These are phyloP conservation scores for Malus hybrid DNA, from an alignment of 331 rosid genomes.

Conservation along the genomic window DNA sequence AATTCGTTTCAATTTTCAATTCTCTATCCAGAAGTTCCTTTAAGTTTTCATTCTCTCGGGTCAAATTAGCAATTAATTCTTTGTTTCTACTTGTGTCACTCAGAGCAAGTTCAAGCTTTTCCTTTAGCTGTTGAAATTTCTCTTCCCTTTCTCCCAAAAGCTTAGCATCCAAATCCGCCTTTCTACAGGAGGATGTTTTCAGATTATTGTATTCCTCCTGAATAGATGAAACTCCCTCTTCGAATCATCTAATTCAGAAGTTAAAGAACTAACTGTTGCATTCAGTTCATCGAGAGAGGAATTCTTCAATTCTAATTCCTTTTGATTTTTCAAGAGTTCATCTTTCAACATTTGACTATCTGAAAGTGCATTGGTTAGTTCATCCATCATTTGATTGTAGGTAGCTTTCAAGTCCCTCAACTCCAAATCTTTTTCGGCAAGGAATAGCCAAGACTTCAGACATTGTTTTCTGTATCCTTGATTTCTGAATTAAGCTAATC, in stretches of 20 bases:
- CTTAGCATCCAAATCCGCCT: constrained; percentile 53
- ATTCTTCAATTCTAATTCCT: constrained; percentile 47
- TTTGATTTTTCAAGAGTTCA: constrained; percentile 38
- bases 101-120: constrained; percentile 38
- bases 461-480: constrained; percentile 38
- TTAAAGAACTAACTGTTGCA: constrained; percentile 37
- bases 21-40: constrained; percentile 40
- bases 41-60: constrained; percentile 44
- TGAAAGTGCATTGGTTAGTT: constrained; percentile 33
- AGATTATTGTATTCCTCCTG: constrained; percentile 43
- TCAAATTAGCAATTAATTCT: constrained; percentile 39
- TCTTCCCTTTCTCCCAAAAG: constrained; percentile 55
- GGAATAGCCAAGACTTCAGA: constrained; percentile 50
- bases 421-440: constrained; percentile 62
- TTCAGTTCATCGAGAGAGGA: constrained; percentile 48
- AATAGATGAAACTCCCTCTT: constrained; percentile 32
- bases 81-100: constrained; percentile 33
- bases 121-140: constrained; percentile 45
- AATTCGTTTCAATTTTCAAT: constrained; percentile 27
- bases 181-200: constrained; percentile 42
- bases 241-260: constrained; percentile 32
- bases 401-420: constrained; percentile 45
- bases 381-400: constrained; percentile 42
- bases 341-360: constrained; percentile 52
- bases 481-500: constrained; percentile 44